Conservation (phyloP, 1,284 basidiomycete genomes). For the Cryptococcus sp. region DNA sequence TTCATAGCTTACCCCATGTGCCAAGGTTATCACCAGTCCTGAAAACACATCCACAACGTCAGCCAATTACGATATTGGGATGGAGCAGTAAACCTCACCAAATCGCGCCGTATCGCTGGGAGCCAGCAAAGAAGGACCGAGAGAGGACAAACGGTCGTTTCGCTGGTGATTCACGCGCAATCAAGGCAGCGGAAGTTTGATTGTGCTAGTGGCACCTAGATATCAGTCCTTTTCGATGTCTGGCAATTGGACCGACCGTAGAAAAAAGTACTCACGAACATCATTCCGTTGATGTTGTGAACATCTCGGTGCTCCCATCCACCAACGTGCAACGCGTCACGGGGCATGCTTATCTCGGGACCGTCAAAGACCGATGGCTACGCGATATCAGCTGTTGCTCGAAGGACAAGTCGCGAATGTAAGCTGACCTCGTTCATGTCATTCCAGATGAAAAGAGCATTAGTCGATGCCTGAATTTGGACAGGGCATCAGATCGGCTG, state of each 20-base stretch:
- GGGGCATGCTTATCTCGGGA: constrained; percentile 96
- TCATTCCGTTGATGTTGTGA: constrained; percentile 55
- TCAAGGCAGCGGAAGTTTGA: constrained; percentile 78
- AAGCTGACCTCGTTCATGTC: constrained; percentile 94
- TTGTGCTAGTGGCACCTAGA: constrained; percentile 64
- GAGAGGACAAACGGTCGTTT: constrained; percentile 92
- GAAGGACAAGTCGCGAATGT: not conserved
- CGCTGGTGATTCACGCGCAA: constrained; percentile 70
- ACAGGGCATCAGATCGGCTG: not conserved
- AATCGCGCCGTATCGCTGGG: constrained; percentile 93
- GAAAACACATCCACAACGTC: not conserved
- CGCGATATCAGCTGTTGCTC: constrained; percentile 3
- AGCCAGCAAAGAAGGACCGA: constrained; percentile 91
- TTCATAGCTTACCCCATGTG: constrained; percentile 73
- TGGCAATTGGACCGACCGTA: not conserved
- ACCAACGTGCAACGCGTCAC: constrained; percentile 87
- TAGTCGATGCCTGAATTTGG: constrained; percentile 58
- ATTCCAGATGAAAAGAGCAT: constrained; percentile 90
- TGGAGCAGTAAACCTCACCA: constrained; percentile 60
- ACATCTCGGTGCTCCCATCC: constrained; percentile 95
- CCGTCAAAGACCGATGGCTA: constrained; percentile 97
- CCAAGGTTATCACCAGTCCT: constrained; percentile 93
- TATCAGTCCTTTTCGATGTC: not conserved
- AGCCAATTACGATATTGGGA: not conserved
- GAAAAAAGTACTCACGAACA: constrained; percentile 48